Conservation (phyloP, 2,329 filamentous ascomycete genomes). For the Cercospora sp. region DNA sequence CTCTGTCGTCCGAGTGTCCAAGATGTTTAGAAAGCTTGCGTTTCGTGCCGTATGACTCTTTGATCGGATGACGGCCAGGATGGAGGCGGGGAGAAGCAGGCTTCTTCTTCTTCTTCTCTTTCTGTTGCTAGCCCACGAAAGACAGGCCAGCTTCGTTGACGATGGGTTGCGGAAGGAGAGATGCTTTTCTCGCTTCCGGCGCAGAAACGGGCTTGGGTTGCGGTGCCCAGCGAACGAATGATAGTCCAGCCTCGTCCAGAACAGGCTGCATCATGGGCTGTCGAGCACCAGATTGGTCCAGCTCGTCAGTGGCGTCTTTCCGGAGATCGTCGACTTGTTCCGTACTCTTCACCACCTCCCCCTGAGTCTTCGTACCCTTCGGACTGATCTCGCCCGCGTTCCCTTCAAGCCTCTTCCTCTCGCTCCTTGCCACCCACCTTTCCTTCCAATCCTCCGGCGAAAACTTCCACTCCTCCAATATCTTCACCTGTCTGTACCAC, state of each 20-base stretch:
- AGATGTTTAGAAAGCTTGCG: no score
- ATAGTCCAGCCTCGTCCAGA: conserved; percentile 1
- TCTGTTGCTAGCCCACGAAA: conserved; percentile 2
- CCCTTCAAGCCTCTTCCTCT: not conserved
- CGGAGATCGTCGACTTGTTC: not conserved
- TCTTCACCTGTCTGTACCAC: not conserved
- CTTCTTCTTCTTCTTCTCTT: not conserved
- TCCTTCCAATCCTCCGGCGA: not conserved
- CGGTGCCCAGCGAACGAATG: conserved; percentile 1
- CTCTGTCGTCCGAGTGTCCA: no score
- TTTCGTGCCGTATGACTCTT: not conserved
- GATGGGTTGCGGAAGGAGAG: not conserved
- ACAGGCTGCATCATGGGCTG: not conserved
- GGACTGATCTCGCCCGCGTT: not conserved
- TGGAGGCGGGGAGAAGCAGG: no score
- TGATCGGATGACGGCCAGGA: no score
- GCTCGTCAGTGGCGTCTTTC: not conserved
- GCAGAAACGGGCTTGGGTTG: not conserved
- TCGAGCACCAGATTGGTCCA: not conserved
- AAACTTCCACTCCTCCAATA: not conserved
- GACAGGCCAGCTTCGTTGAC: not conserved
- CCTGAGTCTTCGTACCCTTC: not conserved
- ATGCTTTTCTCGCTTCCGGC: not conserved
- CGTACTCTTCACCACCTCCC: not conserved
- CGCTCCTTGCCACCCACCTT: not conserved